Base-by-base conservation (phyloP, 192 early-diverging fungal genomes). In the Coemansia sp. region DNA sequence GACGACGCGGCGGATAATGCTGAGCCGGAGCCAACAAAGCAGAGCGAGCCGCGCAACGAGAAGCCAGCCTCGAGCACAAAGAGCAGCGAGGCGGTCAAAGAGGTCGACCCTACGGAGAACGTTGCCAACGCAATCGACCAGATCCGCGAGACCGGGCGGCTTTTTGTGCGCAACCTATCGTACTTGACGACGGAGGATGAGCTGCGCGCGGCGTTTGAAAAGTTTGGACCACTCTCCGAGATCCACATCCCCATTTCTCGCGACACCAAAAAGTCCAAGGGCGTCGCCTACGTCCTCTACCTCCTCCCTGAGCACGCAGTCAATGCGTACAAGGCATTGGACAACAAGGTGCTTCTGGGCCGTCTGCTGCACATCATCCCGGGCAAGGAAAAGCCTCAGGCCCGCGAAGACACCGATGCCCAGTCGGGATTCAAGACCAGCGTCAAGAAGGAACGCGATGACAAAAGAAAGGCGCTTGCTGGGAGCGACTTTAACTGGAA, bases 401-500 rank as follows among this genome's bases (percentile, higher is more conserved):
- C 60, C 29, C 64, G 66, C 24, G 66, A 75, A 30, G 17, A 32
- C 24, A 60, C 50, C n/a, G 81, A 81, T 32, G 50, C 56, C 19
- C 77, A 81, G 45, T 77, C 71, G 26, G 68, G 67, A 3, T 79
- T 79, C 42, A 72, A 81, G 29, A 74, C 81, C 27, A 76, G 76
- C 20, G 83, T 93, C 46, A 95, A 97, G 72, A 80, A 83, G 48
- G 81, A 97, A 69, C 83, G 85, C 55, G 93, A 95, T 28, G 64
- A 78, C 39, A 85, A 92, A 64, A 77, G 80, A 51, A 94, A 90
- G 71, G 83, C 81, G 9, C 60, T 81, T 28, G 87, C 90, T 17
- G 79, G 77, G 18, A 89, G 82, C 60, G 91, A 91, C 51, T 93
- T 92, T 43, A 95, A 91, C 72, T 99, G 96, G 96, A 97, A 95